Evolutionary conservation across 2,329 filamentous ascomycete species (phyloP), one percentile per base, ranked within the genome.

Genomic region (Monilinia vaccinii-corymbosi): DNA sequence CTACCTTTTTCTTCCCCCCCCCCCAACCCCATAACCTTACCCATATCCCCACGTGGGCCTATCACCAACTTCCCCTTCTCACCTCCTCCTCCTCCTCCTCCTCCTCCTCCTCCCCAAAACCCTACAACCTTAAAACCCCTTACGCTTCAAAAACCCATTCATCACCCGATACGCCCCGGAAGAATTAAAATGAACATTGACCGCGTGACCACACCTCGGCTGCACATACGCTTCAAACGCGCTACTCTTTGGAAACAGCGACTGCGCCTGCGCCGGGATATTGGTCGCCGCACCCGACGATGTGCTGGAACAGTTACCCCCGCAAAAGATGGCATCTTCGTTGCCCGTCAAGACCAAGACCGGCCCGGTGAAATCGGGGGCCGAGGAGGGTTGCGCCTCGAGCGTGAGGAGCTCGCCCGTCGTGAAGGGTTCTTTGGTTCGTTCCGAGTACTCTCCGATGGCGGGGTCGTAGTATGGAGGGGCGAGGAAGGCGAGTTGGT

Each of bases 171-270:
- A 59, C 25, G 48, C 56, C 28, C 31, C 56, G n/a, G 40, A 21
- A 23, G 56, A 32, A 31, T 38, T 38, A 28, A 34, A 46, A 46
- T 59, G 56, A 14, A 59, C 56, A 38, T 59, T 59, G 18, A 59
- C 56, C 38, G 56, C 48, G 36, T 59, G 56, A 1, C 56, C 56
- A 44, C 47, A 45, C 0, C 21, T 31, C 1, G 13, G 31, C 31
- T 52, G 18, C 7, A 53, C 21, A 31, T 38, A 31, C 4, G 48
- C 16, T 1, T 13, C 21, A 53, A 59, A 59, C 6, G 0, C 1
- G 2, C 48, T 52, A 11, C 21, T 34, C 8, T 10, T 59, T 16
- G 56, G 56, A 45, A 59, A 59, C 9, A 45, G 3, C 1, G 4
- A 14, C 4, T 14, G 13, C 0, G 38, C 56, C 18, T 28, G 21